phyloP scores from a whole-genome alignment of 2,329 filamentous ascomycete species.

The Trichoderma afroharzianum region DNA sequence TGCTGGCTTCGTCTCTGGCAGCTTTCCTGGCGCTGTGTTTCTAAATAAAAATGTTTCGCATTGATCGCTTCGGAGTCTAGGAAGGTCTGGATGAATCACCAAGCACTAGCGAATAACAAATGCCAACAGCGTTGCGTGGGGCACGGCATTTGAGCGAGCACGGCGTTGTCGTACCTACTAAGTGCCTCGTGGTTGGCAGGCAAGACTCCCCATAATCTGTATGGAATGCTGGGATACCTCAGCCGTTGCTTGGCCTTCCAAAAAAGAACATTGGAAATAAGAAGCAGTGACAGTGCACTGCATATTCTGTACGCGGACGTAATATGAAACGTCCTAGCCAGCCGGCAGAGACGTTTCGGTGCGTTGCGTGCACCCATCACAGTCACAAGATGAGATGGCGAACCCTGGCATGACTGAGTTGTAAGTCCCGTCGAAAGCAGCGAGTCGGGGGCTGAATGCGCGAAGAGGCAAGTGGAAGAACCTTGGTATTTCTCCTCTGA shows the following conservation, averaged over 20 bases:
- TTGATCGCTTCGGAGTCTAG: not conserved
- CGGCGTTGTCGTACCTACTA: not conserved
- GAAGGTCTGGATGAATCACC: not conserved
- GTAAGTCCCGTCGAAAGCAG: not conserved
- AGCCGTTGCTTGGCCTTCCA: not conserved
- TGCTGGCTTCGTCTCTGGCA: not conserved
- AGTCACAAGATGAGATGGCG: not conserved
- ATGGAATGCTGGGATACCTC: not conserved
- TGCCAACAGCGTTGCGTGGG: not conserved
- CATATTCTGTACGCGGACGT: not conserved
- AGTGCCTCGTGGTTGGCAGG: not conserved
- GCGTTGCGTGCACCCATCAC: not conserved
- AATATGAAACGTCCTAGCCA: constrained; percentile 7
- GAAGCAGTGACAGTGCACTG: not conserved
- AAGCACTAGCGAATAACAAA: not conserved
- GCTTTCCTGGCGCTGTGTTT: not conserved
- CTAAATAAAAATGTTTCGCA: not conserved
- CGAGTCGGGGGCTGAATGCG: not conserved
- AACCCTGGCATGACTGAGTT: not conserved
- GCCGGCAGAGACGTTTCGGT: not conserved
- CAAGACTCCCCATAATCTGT: not conserved
- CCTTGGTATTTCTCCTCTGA: not conserved
- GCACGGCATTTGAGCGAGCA: not conserved
- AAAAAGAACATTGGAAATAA: not conserved
- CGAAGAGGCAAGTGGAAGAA: not conserved